Conservation (phyloP, 306 rosid species). For the Carpinus viminea region DNA sequence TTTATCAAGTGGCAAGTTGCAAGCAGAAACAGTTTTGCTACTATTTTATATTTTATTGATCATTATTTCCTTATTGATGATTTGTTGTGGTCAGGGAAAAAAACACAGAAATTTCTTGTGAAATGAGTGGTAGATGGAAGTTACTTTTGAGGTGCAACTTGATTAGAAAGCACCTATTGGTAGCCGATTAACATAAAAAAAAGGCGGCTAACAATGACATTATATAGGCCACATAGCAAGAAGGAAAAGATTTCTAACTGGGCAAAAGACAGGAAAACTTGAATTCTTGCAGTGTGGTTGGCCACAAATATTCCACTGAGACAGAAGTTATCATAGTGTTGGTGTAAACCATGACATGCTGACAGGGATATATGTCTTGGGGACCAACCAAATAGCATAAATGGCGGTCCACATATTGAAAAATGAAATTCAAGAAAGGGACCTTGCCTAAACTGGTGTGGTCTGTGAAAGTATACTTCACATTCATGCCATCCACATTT, state of each 20-base stretch:
- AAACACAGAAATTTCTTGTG: background rate
- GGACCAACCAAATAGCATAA: slow-evolving; percentile 61
- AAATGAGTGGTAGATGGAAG: background rate
- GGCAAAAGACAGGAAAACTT: slow-evolving; percentile 34
- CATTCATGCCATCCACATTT: slow-evolving; percentile 43
- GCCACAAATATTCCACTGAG: slow-evolving; percentile 65
- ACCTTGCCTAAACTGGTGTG: slow-evolving; percentile 43
- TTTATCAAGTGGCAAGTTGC: background rate
- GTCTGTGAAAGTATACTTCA: slow-evolving; percentile 36
- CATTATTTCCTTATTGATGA: background rate
- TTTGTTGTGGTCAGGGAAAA: background rate
- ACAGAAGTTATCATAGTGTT: slow-evolving; percentile 71
- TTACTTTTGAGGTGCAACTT: background rate
- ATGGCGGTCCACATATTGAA: slow-evolving; percentile 57
- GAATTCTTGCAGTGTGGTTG: slow-evolving; percentile 49
- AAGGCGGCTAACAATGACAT: slow-evolving; percentile 2
- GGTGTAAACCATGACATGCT: slow-evolving; percentile 62
- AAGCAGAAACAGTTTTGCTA: background rate
- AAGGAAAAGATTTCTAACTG: slow-evolving; percentile 30
- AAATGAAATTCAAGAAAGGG: slow-evolving; percentile 37
- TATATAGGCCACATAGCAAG: slow-evolving; percentile 32
- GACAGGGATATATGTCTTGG: slow-evolving; percentile 65
- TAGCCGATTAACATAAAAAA: slow-evolving; percentile 13
- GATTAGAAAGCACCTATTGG: background rate
- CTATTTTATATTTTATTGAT: background rate